phyloP scores from a whole-genome alignment of 139 green algal genomes.

The Chlamydomonas eustigma region DNA sequence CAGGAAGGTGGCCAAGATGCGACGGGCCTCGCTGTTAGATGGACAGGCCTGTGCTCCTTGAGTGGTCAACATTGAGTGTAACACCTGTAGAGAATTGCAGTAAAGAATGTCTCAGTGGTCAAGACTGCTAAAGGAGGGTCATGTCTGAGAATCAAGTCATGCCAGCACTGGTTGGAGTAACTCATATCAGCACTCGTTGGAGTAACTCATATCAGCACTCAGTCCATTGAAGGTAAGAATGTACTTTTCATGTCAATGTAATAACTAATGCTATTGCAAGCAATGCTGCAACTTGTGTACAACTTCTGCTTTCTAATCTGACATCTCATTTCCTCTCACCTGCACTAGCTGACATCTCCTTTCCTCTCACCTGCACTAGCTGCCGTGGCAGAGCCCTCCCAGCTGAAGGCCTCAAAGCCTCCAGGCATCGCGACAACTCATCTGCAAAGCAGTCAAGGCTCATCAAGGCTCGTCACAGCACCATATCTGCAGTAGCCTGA shows the following conservation, averaged over 20 bases:
- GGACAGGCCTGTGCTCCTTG: slow-evolving; percentile 45
- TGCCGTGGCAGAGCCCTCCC: background rate
- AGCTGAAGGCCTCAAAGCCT: background rate
- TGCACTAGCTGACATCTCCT: background rate
- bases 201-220: background rate
- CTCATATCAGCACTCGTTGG: background rate
- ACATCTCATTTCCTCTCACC: too few species aligned
- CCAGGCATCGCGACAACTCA: background rate
- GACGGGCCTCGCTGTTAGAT: slow-evolving; percentile 56
- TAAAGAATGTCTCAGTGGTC: background rate
- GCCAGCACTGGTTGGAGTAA: background rate
- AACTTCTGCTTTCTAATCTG: too few species aligned
- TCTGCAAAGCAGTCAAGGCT: background rate
- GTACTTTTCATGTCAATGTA: background rate
- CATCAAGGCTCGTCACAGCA: background rate
- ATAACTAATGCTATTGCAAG: background rate
- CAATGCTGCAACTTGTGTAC: background rate
- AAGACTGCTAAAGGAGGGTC: background rate
- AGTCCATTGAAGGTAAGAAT: background rate
- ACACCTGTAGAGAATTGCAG: background rate
- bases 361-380: background rate
- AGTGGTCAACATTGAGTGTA: slow-evolving; percentile 29
- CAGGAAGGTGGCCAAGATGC: slow-evolving; percentile 70
- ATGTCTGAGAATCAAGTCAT: background rate
- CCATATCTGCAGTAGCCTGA: background rate